Base-by-base conservation (phyloP, 208 protist species). In the Leishmania gerbilli region DNA sequence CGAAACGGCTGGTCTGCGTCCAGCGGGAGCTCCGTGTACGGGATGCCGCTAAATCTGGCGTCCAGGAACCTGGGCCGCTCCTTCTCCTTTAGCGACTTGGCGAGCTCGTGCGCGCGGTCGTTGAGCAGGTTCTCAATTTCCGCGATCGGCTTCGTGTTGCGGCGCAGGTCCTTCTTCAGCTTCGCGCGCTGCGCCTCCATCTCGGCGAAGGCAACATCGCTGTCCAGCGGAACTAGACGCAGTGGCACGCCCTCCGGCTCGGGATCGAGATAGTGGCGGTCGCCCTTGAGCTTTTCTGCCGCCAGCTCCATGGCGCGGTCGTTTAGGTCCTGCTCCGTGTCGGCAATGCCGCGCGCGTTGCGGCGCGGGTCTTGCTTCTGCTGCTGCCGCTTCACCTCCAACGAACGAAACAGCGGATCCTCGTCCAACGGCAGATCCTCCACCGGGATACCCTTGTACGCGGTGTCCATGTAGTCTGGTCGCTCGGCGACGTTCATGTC, bases 201-300 rank as follows among this genome's bases (percentile, higher is more conserved):
- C 68, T 90, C 88, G 1, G 79, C 34, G 55, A 96, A 96, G 37
- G 42, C 31, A 4, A 45, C 17, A 72, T 96, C 92, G 37, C 77
- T 72, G 65, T 93, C 89, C 42, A 95, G 82, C 13, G 88, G 88
- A 1, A 95, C 76, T 3, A 94, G 78, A 40, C 78, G 83, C 19
- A 96, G 80, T 53, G 91, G 91, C 81, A 96, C 89, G 3, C 89
- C 89, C 55, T 92, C 88, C 4, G 90, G 91, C 65, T 89, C 80
- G 24, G 92, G 85, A 68, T 94, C 88, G 40, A 95, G 86, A 84
- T 92, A 92, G 69, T 80, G 85, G 82, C 92, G 90, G 83, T 93
- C 91, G 55, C 68, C 84, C 55, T 80, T 76, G 0, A 93, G 81
- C 80, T 84, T 84, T 40, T 87, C 81, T 69, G 87, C 75, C 4